phyloP scores from a whole-genome alignment of 805 yeast species.

The Kazachstania africana region DNA sequence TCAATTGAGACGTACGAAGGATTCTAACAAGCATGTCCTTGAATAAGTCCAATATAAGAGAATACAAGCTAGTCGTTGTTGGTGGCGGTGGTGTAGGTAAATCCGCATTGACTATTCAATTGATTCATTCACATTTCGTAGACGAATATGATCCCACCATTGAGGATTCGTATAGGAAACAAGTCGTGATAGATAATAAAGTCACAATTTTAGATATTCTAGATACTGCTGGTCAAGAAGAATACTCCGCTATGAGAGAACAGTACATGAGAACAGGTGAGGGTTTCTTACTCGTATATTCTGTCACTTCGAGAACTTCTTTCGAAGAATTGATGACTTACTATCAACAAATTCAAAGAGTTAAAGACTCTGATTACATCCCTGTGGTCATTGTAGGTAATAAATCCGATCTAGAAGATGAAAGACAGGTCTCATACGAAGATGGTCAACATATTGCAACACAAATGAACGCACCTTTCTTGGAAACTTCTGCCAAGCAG shows the following conservation, averaged over 20 bases:
- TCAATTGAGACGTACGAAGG: too few species aligned
- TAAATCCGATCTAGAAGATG: constrained; percentile 59
- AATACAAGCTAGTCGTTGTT: constrained; percentile 84
- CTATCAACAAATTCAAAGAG: constrained; percentile 63
- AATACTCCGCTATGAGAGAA: constrained; percentile 81
- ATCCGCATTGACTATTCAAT: constrained; percentile 85
- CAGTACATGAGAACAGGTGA: constrained; percentile 92
- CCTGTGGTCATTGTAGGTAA: constrained; percentile 70
- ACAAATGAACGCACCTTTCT: constrained; percentile 54
- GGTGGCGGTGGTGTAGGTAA: constrained; percentile 99
- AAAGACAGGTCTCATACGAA: constrained; percentile 56
- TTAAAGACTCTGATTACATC: constrained; percentile 59
- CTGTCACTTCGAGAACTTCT: constrained; percentile 71
- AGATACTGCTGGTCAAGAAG: constrained; percentile 97
- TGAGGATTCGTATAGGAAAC: constrained; percentile 80
- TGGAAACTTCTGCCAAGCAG: constrained; percentile 86
- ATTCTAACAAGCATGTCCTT: constrained; percentile 15
- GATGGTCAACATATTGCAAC: constrained; percentile 52
- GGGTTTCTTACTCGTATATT: constrained; percentile 79
- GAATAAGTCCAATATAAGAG: constrained; percentile 38
- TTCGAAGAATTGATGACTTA: constrained; percentile 73
- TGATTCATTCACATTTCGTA: constrained; percentile 86
- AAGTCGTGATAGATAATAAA: constrained; percentile 67
- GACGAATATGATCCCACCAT: constrained; percentile 97
- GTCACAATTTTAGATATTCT: constrained; percentile 70